Evolutionary conservation across 2,329 filamentous ascomycete species (phyloP).

Genomic region (Xylaria sp.): DNA sequence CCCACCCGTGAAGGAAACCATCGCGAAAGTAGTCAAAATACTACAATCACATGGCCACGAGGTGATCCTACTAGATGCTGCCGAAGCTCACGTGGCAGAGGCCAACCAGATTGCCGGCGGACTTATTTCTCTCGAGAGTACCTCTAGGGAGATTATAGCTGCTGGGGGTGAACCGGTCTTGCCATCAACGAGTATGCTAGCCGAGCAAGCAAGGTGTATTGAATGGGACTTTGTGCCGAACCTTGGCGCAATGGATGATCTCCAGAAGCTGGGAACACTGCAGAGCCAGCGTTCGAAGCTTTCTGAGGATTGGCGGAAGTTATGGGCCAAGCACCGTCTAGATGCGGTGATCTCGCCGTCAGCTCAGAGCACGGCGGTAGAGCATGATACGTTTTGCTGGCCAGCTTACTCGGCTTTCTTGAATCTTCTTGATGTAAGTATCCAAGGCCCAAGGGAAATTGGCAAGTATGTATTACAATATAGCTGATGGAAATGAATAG

Average conservation of each 20-base stretch:
- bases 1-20: not conserved
- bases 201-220: not conserved
- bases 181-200: not conserved
- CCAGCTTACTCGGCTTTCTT: constrained; percentile 8
- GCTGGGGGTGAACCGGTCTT: not conserved
- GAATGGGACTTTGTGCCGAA: constrained; percentile 1
- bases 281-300: not conserved
- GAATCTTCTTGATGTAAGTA: constrained; percentile 1
- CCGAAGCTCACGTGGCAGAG: not conserved
- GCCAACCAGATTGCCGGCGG: not conserved
- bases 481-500: not conserved
- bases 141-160: not conserved
- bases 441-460: not conserved
- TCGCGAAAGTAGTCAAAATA: not conserved
- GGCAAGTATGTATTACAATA: not conserved
- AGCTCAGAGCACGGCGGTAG: not conserved
- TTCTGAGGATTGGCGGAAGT: not conserved
- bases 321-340: not conserved
- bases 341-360: not conserved
- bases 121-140: not conserved
- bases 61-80: not conserved
- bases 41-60: not conserved
- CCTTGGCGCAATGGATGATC: not conserved
- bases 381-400: not conserved
- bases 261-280: not conserved